Base-by-base conservation (phyloP, 345 rosid genomes). In the Barbarea vulgaris region DNA sequence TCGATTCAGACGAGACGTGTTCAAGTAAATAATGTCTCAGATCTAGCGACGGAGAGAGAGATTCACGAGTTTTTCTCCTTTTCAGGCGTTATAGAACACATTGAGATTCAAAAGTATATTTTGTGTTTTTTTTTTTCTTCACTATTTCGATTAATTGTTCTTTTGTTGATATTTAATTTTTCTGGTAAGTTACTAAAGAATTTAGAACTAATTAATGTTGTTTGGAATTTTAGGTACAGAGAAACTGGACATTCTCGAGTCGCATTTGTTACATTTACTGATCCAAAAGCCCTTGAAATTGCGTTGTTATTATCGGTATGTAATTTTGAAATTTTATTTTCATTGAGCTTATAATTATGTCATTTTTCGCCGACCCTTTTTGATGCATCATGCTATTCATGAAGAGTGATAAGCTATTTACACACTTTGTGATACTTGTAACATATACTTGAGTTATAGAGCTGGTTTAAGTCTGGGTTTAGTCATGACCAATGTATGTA, bases 1-100 rank as follows among this genome's bases (percentile, higher is more conserved):
- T 52, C 46, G 50, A 57, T 36, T 60, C 46, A 85, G 88, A 85
- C 93, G 50, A 90, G 97, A 81, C 90, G 93, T 33, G 97, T 95
- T 34, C 84, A 86, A 79, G 99, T 95, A 55, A 81, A 80, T 83
- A 80, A 86, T 50, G 64, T 95, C 12, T 95, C 99, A 81, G 99
- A 95, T 95, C 97, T 95, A 82, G 97, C 96, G 0, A 90, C 82
- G 15, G 96, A 90, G 87, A 86, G 97, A n/a, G 99, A 95, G 89
- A 86, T 92, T 89, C 91, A 87, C 70, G 99, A 95, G 88, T 95
- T 95, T 80, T 95, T 95, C 88, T 95, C 99, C 42, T 92, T 90
- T 77, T 87, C 99, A 34, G 99, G 99, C 24, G 96, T 86, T 71
- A 88, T 95, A 62, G 93, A 95, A 24, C 89, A 77, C 75, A 80